phyloP scores from a whole-genome alignment of 2,329 filamentous ascomycete species.

The Scopulariopsis brevicaulis region DNA sequence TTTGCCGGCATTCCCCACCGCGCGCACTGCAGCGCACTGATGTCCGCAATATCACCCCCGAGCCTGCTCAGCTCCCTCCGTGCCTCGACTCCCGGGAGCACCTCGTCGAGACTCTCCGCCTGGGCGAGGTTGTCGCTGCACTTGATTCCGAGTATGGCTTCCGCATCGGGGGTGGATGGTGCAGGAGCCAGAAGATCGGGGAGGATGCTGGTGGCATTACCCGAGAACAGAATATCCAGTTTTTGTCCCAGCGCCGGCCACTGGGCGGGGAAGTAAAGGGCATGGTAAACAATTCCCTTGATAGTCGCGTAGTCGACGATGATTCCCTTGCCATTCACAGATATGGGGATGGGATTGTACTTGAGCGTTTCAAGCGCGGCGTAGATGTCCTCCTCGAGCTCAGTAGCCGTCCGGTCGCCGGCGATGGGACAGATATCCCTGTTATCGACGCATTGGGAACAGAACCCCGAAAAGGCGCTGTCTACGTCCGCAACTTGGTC shows the following conservation, averaged over 20 bases:
- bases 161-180: neutral
- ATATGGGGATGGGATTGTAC: conserved; percentile 13
- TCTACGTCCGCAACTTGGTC: conserved; percentile 15
- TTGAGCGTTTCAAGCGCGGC: conserved; percentile 16
- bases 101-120: conserved; percentile 1
- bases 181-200: neutral
- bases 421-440: conserved; percentile 16
- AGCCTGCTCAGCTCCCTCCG: conserved; percentile 1
- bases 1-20: conserved; percentile 5
- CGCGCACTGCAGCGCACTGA: neutral
- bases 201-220: conserved; percentile 1
- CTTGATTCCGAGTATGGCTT: conserved; percentile 8
- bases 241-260: conserved; percentile 9
- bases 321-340: conserved; percentile 3
- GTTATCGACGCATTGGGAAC: conserved; percentile 14
- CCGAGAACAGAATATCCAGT: conserved; percentile 7
- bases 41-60: neutral
- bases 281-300: conserved; percentile 9
- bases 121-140: conserved; percentile 8
- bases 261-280: conserved; percentile 11
- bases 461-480: conserved; percentile 15
- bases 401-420: conserved; percentile 15
- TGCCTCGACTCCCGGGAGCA: neutral
- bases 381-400: conserved; percentile 22
- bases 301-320: conserved; percentile 14